Evolutionary conservation across 169 alveolate species (phyloP).

Genomic region (Eimeria mitis): DNA sequence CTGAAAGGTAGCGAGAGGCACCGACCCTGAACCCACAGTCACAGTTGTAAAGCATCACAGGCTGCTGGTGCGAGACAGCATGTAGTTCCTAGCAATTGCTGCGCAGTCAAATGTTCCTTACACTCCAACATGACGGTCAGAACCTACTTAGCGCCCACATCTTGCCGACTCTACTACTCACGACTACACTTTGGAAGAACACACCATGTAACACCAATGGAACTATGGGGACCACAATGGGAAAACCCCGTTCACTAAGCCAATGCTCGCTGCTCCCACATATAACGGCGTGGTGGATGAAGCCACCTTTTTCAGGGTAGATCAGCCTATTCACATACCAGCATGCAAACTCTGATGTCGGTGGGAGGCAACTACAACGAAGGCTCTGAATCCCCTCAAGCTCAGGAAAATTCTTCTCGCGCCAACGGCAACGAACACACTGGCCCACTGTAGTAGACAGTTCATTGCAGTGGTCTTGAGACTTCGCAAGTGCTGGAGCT

Average conservation of each 20-base stretch:
- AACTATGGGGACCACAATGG: background rate
- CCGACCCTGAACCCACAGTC: background rate
- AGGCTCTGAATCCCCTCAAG: constrained; percentile 5
- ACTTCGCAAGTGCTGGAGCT: constrained; percentile 28
- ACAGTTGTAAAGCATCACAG: background rate
- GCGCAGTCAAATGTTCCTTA: background rate
- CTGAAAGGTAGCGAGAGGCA: background rate
- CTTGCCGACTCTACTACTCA: background rate
- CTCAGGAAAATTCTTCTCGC: constrained; percentile 28
- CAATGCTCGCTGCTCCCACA: background rate
- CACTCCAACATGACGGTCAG: background rate
- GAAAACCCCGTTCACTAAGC: background rate
- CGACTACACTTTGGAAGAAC: background rate
- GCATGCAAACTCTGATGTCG: background rate
- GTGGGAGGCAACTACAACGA: constrained; percentile 1
- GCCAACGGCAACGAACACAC: constrained; percentile 40
- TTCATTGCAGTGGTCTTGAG: constrained; percentile 21
- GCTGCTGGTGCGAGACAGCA: background rate
- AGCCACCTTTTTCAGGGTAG: background rate
- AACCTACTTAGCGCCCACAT: background rate
- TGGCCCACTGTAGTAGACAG: constrained; percentile 50
- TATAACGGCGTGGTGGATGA: background rate
- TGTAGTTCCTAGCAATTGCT: background rate
- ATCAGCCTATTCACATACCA: constrained; percentile 7
- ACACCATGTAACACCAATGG: background rate